Evolutionary conservation across 2,329 filamentous ascomycete species (phyloP).

Genomic region (Chaetomium olivaceum): DNA sequence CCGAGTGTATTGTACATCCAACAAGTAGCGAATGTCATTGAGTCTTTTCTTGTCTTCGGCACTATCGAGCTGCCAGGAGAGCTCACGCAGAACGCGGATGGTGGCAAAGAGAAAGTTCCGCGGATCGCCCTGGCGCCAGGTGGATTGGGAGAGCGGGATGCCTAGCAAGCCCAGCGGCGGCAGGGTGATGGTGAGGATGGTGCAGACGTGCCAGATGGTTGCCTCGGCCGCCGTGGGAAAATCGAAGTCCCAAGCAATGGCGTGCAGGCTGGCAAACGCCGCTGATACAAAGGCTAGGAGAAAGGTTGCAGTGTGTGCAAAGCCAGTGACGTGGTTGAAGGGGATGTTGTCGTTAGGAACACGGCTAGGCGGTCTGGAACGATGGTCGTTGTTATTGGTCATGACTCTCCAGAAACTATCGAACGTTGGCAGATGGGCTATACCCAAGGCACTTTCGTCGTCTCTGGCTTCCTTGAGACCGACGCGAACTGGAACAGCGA

Average conservation of each 20-base stretch:
- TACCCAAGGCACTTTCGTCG: background rate
- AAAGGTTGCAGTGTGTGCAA: background rate
- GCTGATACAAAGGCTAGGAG: background rate
- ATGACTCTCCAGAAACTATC: background rate
- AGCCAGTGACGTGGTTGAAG: background rate
- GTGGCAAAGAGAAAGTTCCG: background rate
- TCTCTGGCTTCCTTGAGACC: background rate
- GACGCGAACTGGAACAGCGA: background rate
- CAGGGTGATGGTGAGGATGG: conserved; percentile 5
- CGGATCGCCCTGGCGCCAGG: background rate
- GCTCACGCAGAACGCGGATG: background rate
- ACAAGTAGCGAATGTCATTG: background rate
- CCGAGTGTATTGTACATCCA: background rate
- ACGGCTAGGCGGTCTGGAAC: no score
- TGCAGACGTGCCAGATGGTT: conserved; percentile 14
- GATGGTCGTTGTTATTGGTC: background rate
- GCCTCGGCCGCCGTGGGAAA: conserved; percentile 3
- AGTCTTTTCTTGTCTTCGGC: background rate
- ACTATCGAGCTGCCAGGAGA: background rate
- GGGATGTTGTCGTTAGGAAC: background rate
- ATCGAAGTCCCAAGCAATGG: conserved; percentile 8
- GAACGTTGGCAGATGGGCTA: background rate
- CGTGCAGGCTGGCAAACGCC: background rate
- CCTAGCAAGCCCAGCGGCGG: conserved; percentile 9
- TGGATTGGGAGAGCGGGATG: conserved; percentile 8